Conservation (phyloP, 2,329 filamentous ascomycete genomes). For the Pseudopithomyces maydicus region DNA sequence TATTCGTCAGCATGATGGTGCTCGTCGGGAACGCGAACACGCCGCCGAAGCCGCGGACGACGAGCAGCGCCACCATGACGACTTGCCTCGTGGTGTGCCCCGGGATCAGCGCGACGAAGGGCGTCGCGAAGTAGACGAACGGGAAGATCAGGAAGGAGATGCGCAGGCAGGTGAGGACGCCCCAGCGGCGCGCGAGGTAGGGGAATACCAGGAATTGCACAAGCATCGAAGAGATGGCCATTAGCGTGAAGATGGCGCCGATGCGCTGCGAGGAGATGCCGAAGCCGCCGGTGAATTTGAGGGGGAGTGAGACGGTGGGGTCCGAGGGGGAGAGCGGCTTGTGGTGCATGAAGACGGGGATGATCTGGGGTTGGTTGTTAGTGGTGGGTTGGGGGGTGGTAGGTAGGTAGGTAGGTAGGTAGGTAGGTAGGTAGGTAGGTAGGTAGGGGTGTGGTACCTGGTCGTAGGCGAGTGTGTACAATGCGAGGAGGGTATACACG, state of each 20-base stretch:
- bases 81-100: conserved; percentile 58
- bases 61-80: conserved; percentile 68
- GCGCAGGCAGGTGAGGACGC: conserved; percentile 75
- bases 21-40: conserved; percentile 89
- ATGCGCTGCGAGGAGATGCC: conserved; percentile 75
- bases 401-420: too few species aligned
- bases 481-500: conserved; percentile 78
- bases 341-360: conserved; percentile 88
- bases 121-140: conserved; percentile 77
- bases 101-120: conserved; percentile 73
- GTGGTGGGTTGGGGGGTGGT: not conserved
- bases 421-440: too few species aligned
- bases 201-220: conserved; percentile 90
- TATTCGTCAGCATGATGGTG: conserved; percentile 91
- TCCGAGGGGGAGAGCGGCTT: conserved; percentile 60
- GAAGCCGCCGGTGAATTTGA: conserved; percentile 84
- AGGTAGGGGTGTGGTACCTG: conserved; percentile 53
- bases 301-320: conserved; percentile 67
- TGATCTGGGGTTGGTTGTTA: conserved; percentile 50
- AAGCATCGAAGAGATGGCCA: conserved; percentile 78
- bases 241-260: conserved; percentile 82
- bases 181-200: conserved; percentile 71
- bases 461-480: conserved; percentile 85
- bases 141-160: conserved; percentile 72
- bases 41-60: conserved; percentile 73